Evolutionary conservation across 495 filamentous ascomycete genomes (phyloP).

Genomic region (Aspergillus indologenus): DNA sequence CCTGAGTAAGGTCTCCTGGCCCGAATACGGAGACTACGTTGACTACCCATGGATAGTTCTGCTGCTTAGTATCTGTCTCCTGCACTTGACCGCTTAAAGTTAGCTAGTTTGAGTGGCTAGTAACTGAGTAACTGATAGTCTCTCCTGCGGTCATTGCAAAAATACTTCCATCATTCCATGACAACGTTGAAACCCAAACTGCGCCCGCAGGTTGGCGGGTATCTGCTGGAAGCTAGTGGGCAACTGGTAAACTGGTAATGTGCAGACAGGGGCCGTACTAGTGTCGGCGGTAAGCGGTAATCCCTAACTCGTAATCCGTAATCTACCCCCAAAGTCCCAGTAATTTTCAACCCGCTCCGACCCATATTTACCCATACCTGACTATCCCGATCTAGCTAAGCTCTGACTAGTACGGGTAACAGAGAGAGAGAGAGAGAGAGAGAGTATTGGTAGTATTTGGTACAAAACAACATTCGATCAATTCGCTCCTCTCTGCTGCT

Average conservation of each 20-base stretch:
- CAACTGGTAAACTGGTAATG: too few relatives aligned
- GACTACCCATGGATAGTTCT: not conserved
- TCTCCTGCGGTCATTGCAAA: not conserved
- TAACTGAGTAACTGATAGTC: not conserved
- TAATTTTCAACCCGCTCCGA: slow-evolving; percentile 9
- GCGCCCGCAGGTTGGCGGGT: not conserved
- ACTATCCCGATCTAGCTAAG: slow-evolving; percentile 4
- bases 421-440: too few relatives aligned
- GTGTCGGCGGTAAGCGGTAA: slow-evolving; percentile 7
- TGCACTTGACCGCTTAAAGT: slow-evolving; percentile 3
- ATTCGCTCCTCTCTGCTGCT: not conserved
- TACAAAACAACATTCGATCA: not conserved
- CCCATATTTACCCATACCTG: not conserved
- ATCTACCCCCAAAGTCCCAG: not conserved
- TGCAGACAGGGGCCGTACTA: not conserved
- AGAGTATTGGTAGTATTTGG: not conserved
- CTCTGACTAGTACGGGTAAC: slow-evolving; percentile 4
- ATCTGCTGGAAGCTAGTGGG: not conserved
- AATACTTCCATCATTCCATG: not conserved
- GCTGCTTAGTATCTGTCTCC: slow-evolving; percentile 2
- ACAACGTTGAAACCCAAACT: not conserved
- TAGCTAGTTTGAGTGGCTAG: slow-evolving; percentile 9
- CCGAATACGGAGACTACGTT: not conserved
- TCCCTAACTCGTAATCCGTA: too few relatives aligned
- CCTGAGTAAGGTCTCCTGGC: not conserved